Percentiles rank a stretch among this genome's conserved stretches.
These are phyloP conservation scores for Aureobasidium namibiae DNA, from an alignment of 2,329 filamentous ascomycete species.

Conservation along the genomic window DNA sequence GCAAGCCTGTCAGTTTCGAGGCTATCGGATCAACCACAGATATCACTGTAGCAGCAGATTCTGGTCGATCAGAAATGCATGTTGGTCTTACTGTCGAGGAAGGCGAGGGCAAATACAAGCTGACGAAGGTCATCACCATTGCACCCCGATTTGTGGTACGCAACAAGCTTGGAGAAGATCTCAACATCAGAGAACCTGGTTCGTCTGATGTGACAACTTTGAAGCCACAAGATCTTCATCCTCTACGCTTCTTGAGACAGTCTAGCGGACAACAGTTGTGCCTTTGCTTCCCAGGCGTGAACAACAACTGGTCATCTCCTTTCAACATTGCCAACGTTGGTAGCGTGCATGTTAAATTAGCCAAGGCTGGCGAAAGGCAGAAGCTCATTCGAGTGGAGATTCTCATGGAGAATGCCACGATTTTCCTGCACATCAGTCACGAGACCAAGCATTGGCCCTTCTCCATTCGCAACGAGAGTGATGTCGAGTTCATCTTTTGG, in stretches of 20 bases:
- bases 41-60: slow-evolving; percentile 68
- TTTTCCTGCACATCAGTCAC: slow-evolving; percentile 83
- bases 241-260: slow-evolving; percentile 83
- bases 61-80: slow-evolving; percentile 73
- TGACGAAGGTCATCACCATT: slow-evolving; percentile 91
- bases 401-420: slow-evolving; percentile 83
- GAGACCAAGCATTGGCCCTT: slow-evolving; percentile 97
- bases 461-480: slow-evolving; percentile 97
- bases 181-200: slow-evolving; percentile 84
- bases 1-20: slow-evolving; percentile 95
- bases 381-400: slow-evolving; percentile 80
- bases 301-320: slow-evolving; percentile 95
- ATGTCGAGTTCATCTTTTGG: slow-evolving; percentile 93
- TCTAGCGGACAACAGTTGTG: slow-evolving; percentile 79
- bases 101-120: slow-evolving; percentile 93
- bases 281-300: slow-evolving; percentile 84
- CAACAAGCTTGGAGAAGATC: slow-evolving; percentile 82
- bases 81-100: slow-evolving; percentile 81
- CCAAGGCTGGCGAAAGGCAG: slow-evolving; percentile 82
- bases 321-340: slow-evolving; percentile 97
- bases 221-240: slow-evolving; percentile 68
- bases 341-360: slow-evolving; percentile 85
- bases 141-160: slow-evolving; percentile 89
- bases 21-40: slow-evolving; percentile 91
- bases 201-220: slow-evolving; percentile 78